phyloP scores from a whole-genome alignment of 768 basidiomycete genomes.

The Lactarius vividus region DNA sequence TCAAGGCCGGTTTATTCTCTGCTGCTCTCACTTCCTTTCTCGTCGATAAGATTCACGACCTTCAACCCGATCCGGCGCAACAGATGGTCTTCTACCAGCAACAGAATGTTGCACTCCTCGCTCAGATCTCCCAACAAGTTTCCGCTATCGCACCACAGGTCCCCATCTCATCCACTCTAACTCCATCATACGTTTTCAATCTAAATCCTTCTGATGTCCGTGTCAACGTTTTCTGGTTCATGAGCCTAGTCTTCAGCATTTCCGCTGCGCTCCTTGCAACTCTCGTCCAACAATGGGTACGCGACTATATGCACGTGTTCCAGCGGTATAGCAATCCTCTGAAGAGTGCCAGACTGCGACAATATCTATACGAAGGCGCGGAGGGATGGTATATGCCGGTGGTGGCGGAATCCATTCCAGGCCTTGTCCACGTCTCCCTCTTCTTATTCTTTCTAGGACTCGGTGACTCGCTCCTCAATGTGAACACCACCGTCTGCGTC shows the following conservation, averaged over 20 bases:
- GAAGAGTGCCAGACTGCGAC: conserved; percentile 42
- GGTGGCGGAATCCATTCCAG: conserved; percentile 44
- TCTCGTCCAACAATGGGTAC: conserved; percentile 49
- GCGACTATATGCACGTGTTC: conserved; percentile 35
- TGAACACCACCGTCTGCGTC: conserved; percentile 19
- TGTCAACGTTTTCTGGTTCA: conserved; percentile 44
- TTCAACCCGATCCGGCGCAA: conserved; percentile 10
- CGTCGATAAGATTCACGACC: conserved; percentile 4
- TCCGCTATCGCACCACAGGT: neutral
- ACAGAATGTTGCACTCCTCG: conserved; percentile 11
- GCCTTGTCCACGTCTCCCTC: conserved; percentile 49
- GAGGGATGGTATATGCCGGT: conserved; percentile 40
- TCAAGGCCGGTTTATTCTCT: conserved; percentile 18
- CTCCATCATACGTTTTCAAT: conserved; percentile 1
- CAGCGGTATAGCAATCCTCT: conserved; percentile 31
- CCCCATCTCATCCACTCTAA: neutral
- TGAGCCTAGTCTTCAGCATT: conserved; percentile 39
- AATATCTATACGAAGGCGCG: conserved; percentile 39
- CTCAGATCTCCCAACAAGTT: conserved; percentile 7
- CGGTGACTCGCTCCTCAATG: conserved; percentile 41
- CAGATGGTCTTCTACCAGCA: neutral
- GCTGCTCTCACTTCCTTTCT: conserved; percentile 14
- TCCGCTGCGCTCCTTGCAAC: conserved; percentile 43
- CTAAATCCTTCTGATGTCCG: conserved; percentile 36
- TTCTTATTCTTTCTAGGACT: conserved; percentile 51